These are phyloP conservation scores for Sphaerulina musiva DNA, from an alignment of 2,329 filamentous ascomycete species.

Conservation along the genomic window DNA sequence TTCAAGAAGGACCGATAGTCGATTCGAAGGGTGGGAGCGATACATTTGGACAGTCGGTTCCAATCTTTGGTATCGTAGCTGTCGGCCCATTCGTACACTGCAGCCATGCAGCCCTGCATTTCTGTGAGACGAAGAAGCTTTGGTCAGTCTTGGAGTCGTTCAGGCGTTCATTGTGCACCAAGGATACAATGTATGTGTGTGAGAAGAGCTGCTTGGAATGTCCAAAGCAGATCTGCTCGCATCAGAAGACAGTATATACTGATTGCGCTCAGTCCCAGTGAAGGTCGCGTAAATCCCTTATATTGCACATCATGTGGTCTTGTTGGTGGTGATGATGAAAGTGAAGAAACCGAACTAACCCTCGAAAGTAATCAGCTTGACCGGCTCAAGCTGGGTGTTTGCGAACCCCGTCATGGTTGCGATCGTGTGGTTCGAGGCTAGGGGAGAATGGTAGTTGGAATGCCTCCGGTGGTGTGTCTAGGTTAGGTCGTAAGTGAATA, in stretches of 20 bases:
- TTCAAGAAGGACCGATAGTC: constrained; percentile 59
- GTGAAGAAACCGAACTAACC: constrained; percentile 25
- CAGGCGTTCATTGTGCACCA: too few relatives aligned
- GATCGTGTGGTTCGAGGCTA: not conserved
- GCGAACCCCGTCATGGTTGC: constrained; percentile 18
- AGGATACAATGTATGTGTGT: too few relatives aligned
- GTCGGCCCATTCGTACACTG: constrained; percentile 57
- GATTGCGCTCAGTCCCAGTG: not conserved
- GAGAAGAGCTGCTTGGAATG: too few relatives aligned
- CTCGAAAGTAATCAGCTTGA: constrained; percentile 32
- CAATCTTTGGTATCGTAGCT: constrained; percentile 63
- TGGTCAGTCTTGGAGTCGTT: not conserved
- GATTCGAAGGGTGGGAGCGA: constrained; percentile 57
- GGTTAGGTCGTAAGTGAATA: not conserved
- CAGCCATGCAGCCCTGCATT: constrained; percentile 37
- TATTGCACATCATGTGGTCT: constrained; percentile 3
- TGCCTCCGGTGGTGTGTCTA: not conserved
- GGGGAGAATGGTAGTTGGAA: not conserved
- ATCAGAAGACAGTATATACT: constrained; percentile 1
- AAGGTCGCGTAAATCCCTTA: constrained; percentile 9
- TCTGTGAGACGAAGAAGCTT: constrained; percentile 20
- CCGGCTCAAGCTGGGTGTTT: constrained; percentile 28
- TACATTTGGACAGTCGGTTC: constrained; percentile 53
- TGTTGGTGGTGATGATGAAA: not conserved
- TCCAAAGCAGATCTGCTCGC: not conserved